Evolutionary conservation across 2,329 filamentous ascomycete genomes (phyloP).

Genomic region (Trichophyton rubrum): DNA sequence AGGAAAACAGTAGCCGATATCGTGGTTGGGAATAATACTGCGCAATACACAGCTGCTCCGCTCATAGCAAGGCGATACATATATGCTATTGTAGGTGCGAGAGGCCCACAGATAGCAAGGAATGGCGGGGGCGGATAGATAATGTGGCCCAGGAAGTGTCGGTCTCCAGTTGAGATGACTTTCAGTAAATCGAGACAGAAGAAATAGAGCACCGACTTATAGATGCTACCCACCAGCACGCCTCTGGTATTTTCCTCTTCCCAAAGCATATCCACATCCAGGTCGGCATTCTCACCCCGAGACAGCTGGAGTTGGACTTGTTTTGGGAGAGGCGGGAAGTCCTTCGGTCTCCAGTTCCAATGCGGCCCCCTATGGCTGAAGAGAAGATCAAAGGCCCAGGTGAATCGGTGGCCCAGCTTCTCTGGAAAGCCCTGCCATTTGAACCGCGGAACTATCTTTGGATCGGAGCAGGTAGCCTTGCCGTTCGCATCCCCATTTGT

Average conservation of each 20-base stretch:
- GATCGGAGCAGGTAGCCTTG: background rate
- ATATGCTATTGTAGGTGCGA: slow-evolving; percentile 38
- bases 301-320: slow-evolving; percentile 18
- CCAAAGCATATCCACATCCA: background rate
- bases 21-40: slow-evolving; percentile 50
- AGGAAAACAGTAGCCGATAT: slow-evolving; percentile 49
- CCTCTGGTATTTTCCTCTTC: background rate
- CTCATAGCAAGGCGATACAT: slow-evolving; percentile 47
- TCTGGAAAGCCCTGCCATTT: slow-evolving; percentile 44
- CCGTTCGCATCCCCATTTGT: background rate
- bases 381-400: slow-evolving; percentile 47
- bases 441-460: slow-evolving; percentile 18
- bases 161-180: slow-evolving; percentile 58
- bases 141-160: slow-evolving; percentile 56
- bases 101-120: slow-evolving; percentile 28
- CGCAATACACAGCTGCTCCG: slow-evolving; percentile 45
- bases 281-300: slow-evolving; percentile 12
- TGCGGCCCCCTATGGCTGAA: slow-evolving; percentile 47
- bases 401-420: slow-evolving; percentile 40
- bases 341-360: slow-evolving; percentile 47
- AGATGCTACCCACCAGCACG: slow-evolving; percentile 36
- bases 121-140: slow-evolving; percentile 35
- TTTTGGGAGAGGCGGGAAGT: slow-evolving; percentile 28
- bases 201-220: slow-evolving; percentile 45
- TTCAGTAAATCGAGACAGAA: slow-evolving; percentile 58